A percentile compares a stretch with the other conserved stretches of the same genome.
Evolutionary conservation across 2,329 filamentous ascomycete species (phyloP).

Genomic region (Stagonosporopsis tanaceti): DNA sequence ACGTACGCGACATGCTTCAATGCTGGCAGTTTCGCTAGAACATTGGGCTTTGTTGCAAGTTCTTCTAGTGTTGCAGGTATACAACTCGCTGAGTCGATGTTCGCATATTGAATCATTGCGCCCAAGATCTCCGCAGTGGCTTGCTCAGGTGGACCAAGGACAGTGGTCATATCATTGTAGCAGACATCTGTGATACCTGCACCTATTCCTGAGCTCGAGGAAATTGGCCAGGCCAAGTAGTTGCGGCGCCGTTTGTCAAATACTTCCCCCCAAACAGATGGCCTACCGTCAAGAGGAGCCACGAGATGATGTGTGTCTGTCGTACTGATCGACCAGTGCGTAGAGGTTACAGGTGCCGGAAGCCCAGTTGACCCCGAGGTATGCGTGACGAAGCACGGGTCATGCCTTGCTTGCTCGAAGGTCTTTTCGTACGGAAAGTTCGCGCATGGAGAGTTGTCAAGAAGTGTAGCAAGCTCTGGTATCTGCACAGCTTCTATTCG

Average conservation of each 20-base stretch:
- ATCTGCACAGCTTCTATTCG: conserved; percentile 35
- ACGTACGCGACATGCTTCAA: conserved; percentile 33
- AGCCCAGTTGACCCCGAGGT: conserved; percentile 50
- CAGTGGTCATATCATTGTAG: conserved; percentile 28
- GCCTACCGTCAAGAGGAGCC: conserved; percentile 28
- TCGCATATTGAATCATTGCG: conserved; percentile 27
- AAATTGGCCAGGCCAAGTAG: conserved; percentile 31
- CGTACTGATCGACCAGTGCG: conserved; percentile 30
- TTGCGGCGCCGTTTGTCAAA: conserved; percentile 21
- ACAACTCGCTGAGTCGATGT: conserved; percentile 31
- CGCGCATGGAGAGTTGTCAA: conserved; percentile 26
- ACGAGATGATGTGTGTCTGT: conserved; percentile 31
- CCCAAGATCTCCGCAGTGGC: conserved; percentile 24
- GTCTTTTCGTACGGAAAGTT: conserved; percentile 33
- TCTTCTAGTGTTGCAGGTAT: conserved; percentile 33
- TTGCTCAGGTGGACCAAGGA: conserved; percentile 31
- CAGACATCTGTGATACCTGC: conserved; percentile 21
- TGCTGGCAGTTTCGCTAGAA: conserved; percentile 26
- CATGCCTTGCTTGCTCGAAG: conserved; percentile 42
- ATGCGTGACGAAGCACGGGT: conserved; percentile 48
- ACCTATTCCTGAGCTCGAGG: conserved; percentile 31
- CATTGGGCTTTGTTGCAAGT: conserved; percentile 25
- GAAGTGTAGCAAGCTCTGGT: conserved; percentile 36
- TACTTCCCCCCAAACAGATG: conserved; percentile 25
- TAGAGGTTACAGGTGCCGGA: conserved; percentile 49